Percentiles rank a stretch among this genome's conserved stretches.
Conservation (phyloP, 768 basidiomycete genomes). For the Amanita inopinata region DNA sequence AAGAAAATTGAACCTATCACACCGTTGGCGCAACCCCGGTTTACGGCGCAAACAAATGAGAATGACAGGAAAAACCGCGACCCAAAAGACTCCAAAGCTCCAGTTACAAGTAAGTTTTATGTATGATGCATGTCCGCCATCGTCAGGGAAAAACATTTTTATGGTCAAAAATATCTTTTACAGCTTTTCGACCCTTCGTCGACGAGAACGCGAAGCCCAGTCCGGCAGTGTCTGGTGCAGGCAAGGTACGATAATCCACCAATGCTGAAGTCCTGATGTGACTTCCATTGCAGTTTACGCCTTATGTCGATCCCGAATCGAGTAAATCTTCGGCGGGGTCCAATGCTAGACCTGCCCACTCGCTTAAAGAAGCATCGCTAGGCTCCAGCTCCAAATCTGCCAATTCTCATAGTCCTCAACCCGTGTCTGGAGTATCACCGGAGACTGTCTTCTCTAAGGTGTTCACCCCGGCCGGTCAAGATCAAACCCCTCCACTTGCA, state of each 20-base stretch:
- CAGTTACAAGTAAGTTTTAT: conserved; percentile 22
- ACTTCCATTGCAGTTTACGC: conserved; percentile 41
- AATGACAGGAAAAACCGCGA: conserved; percentile 23
- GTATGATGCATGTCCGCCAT: conserved; percentile 5
- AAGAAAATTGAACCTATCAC: conserved; percentile 56
- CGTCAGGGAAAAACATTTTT: conserved; percentile 5
- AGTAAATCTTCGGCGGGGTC: conserved; percentile 32
- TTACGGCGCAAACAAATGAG: conserved; percentile 15
- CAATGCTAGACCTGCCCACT: conserved; percentile 32
- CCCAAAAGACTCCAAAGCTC: conserved; percentile 28
- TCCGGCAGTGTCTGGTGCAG: conserved; percentile 39
- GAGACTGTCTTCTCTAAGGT: conserved; percentile 50
- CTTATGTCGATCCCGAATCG: conserved; percentile 50
- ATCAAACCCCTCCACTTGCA: conserved; percentile 25
- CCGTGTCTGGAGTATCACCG: conserved; percentile 18
- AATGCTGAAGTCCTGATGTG: no score
- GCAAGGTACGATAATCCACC: conserved; percentile 14
- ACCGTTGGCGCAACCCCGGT: conserved; percentile 26
- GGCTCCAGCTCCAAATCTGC: conserved; percentile 21
- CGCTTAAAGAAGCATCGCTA: conserved; percentile 35
- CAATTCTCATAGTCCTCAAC: conserved; percentile 17
- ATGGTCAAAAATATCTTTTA: conserved; percentile 13
- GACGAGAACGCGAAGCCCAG: conserved; percentile 47
- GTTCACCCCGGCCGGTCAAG: conserved; percentile 47
- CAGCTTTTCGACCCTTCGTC: conserved; percentile 60